These are phyloP conservation scores for Anthracocystis setariae DNA, from an alignment of 1,284 basidiomycete genomes.

Conservation along the genomic window DNA sequence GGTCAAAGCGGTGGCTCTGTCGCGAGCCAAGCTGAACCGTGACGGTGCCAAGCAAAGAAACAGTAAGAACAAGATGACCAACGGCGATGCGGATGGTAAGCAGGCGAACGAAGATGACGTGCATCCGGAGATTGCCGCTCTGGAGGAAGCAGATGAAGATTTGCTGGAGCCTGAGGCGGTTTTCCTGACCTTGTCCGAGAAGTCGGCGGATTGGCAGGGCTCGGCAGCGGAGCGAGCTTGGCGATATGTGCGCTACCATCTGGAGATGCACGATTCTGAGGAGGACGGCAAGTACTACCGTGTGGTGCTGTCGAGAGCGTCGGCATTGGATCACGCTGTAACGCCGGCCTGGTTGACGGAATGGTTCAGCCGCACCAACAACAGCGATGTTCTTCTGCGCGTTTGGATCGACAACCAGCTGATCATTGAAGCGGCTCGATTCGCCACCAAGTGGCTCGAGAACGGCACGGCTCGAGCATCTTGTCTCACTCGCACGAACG, in stretches of 20 bases:
- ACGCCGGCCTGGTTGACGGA: slow-evolving; percentile 34
- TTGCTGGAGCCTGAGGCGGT: slow-evolving; percentile 50
- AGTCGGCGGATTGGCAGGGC: slow-evolving; percentile 79
- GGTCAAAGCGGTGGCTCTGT: slow-evolving; percentile 75
- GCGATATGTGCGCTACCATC: slow-evolving; percentile 83
- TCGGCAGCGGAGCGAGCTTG: slow-evolving; percentile 82
- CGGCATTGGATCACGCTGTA: slow-evolving; percentile 21
- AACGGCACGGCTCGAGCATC: slow-evolving; percentile 11
- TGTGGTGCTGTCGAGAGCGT: slow-evolving; percentile 66
- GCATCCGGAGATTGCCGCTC: slow-evolving; percentile 41
- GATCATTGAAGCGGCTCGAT: slow-evolving; percentile 31
- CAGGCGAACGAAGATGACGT: slow-evolving; percentile 20
- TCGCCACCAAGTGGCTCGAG: slow-evolving; percentile 31
- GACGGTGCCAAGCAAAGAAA: slow-evolving; percentile 10
- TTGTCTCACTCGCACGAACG: slow-evolving; percentile 15
- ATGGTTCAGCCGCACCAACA: slow-evolving; percentile 33
- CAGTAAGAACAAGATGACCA: slow-evolving; percentile 1
- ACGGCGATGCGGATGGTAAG: slow-evolving; percentile 9
- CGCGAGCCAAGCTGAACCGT: slow-evolving; percentile 32
- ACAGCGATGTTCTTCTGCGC: slow-evolving; percentile 39
- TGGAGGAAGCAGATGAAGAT: slow-evolving; percentile 55
- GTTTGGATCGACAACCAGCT: slow-evolving; percentile 34
- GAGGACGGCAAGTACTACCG: slow-evolving; percentile 74
- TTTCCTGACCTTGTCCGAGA: slow-evolving; percentile 54
- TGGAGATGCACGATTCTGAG: slow-evolving; percentile 79